A percentile compares a stretch with the other conserved stretches of the same genome.
Evolutionary conservation across 116 monocot genomes (phyloP).

Genomic region (Thalassia testudinum): DNA sequence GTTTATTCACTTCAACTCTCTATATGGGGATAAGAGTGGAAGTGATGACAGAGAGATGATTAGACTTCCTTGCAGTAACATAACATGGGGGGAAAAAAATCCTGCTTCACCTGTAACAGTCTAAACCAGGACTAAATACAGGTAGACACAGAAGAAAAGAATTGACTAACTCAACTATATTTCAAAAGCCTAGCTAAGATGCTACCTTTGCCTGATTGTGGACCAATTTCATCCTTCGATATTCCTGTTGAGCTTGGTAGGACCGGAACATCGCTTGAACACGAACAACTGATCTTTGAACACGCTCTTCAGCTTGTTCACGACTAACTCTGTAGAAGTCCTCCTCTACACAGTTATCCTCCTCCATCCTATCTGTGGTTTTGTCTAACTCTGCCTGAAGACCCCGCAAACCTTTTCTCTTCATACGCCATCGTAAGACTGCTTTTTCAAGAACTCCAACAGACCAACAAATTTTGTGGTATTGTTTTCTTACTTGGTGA

Average conservation of each 20-base stretch:
- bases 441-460: conserved; percentile 95
- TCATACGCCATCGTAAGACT: conserved; percentile 80
- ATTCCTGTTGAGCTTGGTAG: conserved; percentile 79
- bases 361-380: conserved; percentile 13
- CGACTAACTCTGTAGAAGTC: conserved; percentile 68
- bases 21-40: too few relatives aligned
- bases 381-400: conserved; percentile 32
- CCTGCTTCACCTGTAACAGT: too few relatives aligned
- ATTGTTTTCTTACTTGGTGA: conserved; percentile 55
- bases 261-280: conserved; percentile 97
- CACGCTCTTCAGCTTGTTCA: conserved; percentile 82
- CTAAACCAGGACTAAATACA: too few relatives aligned
- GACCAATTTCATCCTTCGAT: conserved; percentile 65
- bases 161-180: too few relatives aligned
- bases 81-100: too few relatives aligned
- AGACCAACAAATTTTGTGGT: conserved; percentile 79
- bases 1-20: too few relatives aligned
- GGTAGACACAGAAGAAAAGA: too few relatives aligned
- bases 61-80: too few relatives aligned
- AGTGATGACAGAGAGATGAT: too few relatives aligned
- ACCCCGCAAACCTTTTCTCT: conserved; percentile 79
- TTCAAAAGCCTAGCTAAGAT: too few relatives aligned
- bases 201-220: conserved; percentile 60
- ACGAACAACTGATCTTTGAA: conserved; percentile 64
- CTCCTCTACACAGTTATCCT: conserved; percentile 47